phyloP scores from a whole-genome alignment of 2,329 filamentous ascomycete genomes.

The Pseudogymnoascus sp. region DNA sequence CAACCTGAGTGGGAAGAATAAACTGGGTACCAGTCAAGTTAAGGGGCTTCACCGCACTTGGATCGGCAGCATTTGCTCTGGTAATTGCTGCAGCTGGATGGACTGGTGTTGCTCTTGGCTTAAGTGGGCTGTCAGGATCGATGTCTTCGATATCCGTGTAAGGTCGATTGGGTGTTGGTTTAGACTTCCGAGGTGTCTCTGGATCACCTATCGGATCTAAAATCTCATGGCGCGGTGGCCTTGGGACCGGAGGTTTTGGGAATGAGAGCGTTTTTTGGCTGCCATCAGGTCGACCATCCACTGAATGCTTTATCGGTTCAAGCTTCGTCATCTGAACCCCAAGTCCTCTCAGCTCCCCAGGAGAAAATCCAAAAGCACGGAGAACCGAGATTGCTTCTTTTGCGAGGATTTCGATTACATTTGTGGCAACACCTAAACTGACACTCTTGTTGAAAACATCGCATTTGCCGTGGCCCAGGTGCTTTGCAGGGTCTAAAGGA shows the following conservation, averaged over 20 bases:
- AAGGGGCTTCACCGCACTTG: constrained; percentile 55
- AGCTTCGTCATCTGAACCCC: constrained; percentile 92
- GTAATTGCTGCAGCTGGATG: constrained; percentile 47
- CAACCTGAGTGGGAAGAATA: constrained; percentile 74
- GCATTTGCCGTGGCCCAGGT: constrained; percentile 90
- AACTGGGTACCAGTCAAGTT: constrained; percentile 88
- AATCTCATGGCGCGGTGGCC: constrained; percentile 22
- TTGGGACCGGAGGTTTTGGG: constrained; percentile 39
- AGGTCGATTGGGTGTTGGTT: constrained; percentile 6
- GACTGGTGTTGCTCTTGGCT: constrained; percentile 33
- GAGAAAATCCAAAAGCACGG: constrained; percentile 71
- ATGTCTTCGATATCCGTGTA: constrained; percentile 31
- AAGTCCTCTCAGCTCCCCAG: constrained; percentile 85
- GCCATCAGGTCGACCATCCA: constrained; percentile 49
- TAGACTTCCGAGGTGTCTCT: constrained; percentile 22
- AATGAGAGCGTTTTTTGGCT: constrained; percentile 77
- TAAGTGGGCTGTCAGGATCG: constrained; percentile 42
- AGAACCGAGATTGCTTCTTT: constrained; percentile 82
- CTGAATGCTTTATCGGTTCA: constrained; percentile 60
- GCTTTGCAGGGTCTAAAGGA: constrained; percentile 83
- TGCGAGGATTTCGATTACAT: constrained; percentile 59
- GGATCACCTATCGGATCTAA: constrained; percentile 20
- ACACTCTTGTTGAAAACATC: constrained; percentile 88
- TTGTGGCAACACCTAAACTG: constrained; percentile 74
- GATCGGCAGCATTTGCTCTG: constrained; percentile 36